A percentile compares a stretch with the other conserved stretches of the same genome.
phyloP scores from a whole-genome alignment of 179 eudicot species.

The Beta lomatogona region DNA sequence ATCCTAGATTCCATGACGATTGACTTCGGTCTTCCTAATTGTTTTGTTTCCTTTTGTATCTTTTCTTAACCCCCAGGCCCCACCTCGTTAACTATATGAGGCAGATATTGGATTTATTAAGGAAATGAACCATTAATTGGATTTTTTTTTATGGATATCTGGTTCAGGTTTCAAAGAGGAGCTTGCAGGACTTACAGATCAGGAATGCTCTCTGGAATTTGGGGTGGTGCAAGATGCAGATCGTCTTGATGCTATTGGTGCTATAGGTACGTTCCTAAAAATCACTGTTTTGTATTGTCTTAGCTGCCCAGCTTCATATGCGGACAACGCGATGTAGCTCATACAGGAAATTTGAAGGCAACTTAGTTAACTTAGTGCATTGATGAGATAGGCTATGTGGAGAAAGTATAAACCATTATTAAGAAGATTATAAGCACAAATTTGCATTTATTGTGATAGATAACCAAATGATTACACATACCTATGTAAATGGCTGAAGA shows the following conservation, averaged over 20 bases:
- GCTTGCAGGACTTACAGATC: conserved; percentile 46
- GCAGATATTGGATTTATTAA: neutral
- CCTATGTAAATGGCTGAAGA: neutral
- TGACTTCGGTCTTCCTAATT: neutral
- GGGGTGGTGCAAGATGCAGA: conserved; percentile 99
- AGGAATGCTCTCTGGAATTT: conserved; percentile 54
- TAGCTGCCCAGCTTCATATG: neutral
- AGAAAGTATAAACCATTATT: neutral
- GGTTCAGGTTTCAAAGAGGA: conserved; percentile 89
- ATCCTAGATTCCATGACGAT: neutral
- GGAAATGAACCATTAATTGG: neutral
- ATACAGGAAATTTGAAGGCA: conserved; percentile 4
- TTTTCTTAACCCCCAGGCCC: neutral
- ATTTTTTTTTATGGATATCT: neutral
- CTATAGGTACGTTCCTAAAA: conserved; percentile 59
- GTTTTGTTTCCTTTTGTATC: neutral
- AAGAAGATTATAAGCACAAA: neutral
- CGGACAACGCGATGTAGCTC: neutral
- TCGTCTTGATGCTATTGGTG: conserved; percentile 98
- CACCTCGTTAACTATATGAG: neutral
- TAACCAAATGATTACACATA: neutral
- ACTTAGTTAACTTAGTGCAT: neutral
- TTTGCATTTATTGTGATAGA: neutral
- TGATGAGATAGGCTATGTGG: neutral
- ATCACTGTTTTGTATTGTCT: neutral